Evolutionary conservation across 495 filamentous ascomycete genomes (phyloP), one percentile per base, ranked within the genome.

Genomic region (Annulohypoxylon maeteangense): DNA sequence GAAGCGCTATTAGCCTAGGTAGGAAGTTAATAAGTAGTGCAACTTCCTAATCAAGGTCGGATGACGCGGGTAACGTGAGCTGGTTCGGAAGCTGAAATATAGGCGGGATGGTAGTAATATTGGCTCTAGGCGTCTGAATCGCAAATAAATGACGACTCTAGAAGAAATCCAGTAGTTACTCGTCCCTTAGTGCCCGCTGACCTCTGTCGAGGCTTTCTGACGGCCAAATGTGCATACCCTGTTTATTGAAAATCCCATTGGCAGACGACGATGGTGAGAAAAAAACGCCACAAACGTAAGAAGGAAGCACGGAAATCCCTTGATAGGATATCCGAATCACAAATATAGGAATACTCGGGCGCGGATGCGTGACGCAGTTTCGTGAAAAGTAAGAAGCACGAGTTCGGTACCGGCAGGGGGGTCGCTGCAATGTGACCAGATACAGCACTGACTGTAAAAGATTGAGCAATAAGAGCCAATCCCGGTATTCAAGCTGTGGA

Each of bases 401-500:
- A 51, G 65, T 68, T 65, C 61, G 65, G 70, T 59, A 51, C 22
- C 42, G 51, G 61, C 65, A 73, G 60, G 65, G 65, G 69, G 61
- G 45, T 27, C 2, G 27, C 65, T 73, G 70, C 70, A 73, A 68
- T 42, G 65, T 73, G 62, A 73, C 70, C 61, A 62, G 65, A 73
- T 68, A 73, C 65, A 73, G 65, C 63, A 68, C 61, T 56, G 53
- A 34, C 45, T 54, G 65, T 44, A 64, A 47, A 56, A 73, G 61
- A 68, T 56, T 68, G 65, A 65, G 59, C 70, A 72, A 72, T 72
- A 23, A 65, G 60, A 72, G 11, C 70, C 65, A 67, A 72, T 72
- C 61, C 70, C 70, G 55, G 55, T 50, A 61, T 54, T 36, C 42
- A 29, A 51, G 47, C 65, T 56, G 65, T 72, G 70, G 70, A 57